Conservation (phyloP, 345 rosid genomes). For the Eucalyptus curtisii region DNA sequence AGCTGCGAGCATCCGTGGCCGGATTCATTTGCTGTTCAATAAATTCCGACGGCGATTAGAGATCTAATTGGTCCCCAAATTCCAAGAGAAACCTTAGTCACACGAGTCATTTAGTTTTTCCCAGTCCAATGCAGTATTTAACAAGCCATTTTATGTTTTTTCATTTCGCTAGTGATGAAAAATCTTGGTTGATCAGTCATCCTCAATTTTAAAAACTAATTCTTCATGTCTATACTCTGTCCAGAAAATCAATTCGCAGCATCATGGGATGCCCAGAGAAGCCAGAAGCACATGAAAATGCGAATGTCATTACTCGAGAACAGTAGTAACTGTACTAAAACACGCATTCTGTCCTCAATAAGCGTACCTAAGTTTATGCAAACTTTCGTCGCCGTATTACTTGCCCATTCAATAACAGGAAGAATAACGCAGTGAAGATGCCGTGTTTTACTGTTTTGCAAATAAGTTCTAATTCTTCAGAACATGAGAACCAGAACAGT, state of each 20-base stretch:
- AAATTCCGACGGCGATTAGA: not conserved
- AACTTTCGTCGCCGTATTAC: not conserved
- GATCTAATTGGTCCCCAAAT: not conserved
- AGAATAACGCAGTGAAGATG: not conserved
- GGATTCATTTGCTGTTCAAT: not conserved
- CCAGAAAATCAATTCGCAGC: not conserved
- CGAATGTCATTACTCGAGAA: not conserved
- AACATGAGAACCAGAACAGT: not conserved
- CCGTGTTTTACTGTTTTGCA: not conserved
- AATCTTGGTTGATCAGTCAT: not conserved
- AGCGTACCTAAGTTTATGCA: not conserved
- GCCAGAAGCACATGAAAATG: not conserved
- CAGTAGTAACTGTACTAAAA: not conserved
- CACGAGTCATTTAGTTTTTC: not conserved
- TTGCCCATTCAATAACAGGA: not conserved
- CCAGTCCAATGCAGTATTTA: not conserved
- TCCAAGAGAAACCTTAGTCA: not conserved
- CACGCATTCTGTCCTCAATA: not conserved
- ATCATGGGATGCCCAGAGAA: not conserved
- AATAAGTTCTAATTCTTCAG: not conserved
- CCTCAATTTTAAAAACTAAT: not conserved
- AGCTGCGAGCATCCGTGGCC: not conserved
- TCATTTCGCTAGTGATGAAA: not conserved
- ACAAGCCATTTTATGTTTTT: not conserved
- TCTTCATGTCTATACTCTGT: not conserved